Conservation (phyloP, 2,329 filamentous ascomycete species). For the Dactylellina leptospora region DNA sequence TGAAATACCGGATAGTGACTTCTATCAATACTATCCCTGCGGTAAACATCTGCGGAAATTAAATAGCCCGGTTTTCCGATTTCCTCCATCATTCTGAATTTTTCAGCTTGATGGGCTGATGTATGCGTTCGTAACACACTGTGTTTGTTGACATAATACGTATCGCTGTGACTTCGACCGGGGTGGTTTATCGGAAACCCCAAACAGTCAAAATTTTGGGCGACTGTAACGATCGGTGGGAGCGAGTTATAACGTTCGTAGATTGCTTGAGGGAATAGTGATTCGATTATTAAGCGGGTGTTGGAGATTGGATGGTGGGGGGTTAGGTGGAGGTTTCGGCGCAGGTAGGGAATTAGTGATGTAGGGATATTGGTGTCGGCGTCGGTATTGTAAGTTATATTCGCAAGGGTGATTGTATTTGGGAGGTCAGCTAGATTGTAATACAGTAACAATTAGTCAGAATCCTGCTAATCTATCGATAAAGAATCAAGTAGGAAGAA, state of each 20-base stretch:
- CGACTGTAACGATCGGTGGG: slow-evolving; percentile 82
- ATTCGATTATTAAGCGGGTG: slow-evolving; percentile 90
- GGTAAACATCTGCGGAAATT: slow-evolving; percentile 92
- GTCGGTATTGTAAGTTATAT: slow-evolving; percentile 73
- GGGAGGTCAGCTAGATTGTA: slow-evolving; percentile 58
- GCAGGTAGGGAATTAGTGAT: slow-evolving; percentile 77
- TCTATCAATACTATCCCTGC: slow-evolving; percentile 90
- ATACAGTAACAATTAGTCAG: no score
- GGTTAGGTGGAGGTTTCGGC: slow-evolving; percentile 85
- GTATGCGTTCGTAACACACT: slow-evolving; percentile 93
- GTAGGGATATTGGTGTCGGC: slow-evolving; percentile 84
- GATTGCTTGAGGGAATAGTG: slow-evolving; percentile 76
- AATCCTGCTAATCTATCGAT: slow-evolving; percentile 43
- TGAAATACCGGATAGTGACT: slow-evolving; percentile 98
- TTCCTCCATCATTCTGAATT: slow-evolving; percentile 76
- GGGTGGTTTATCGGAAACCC: slow-evolving; percentile 89
- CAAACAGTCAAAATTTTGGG: slow-evolving; percentile 95
- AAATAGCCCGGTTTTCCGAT: slow-evolving; percentile 74
- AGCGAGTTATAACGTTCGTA: slow-evolving; percentile 81
- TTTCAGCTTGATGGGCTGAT: slow-evolving; percentile 87
- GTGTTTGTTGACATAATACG: slow-evolving; percentile 88
- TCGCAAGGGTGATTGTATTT: slow-evolving; percentile 68
- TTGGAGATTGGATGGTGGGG: slow-evolving; percentile 89
- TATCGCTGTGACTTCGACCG: slow-evolving; percentile 86
- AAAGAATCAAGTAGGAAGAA: slow-evolving; percentile 55